Evolutionary conservation across 306 rosid genomes (phyloP).

Genomic region (Acacia crassicarpa): DNA sequence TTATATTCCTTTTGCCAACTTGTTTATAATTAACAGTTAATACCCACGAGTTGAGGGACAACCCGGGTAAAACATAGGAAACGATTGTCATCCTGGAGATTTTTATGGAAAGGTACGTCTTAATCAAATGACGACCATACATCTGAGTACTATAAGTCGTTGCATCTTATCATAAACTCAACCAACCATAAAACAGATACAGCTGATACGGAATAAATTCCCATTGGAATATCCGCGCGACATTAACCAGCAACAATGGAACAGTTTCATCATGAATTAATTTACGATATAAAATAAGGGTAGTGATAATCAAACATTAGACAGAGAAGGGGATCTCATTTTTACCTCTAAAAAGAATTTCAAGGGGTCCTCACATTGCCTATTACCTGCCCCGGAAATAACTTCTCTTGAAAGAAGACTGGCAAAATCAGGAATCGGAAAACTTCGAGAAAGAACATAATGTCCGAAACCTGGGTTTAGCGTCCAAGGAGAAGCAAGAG

Average conservation of each 20-base stretch:
- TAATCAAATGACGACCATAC: background rate
- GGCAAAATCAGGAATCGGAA: background rate
- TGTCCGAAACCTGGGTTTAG: background rate
- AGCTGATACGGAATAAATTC: background rate
- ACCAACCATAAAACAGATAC: background rate
- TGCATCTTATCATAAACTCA: background rate
- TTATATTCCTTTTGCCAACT: background rate
- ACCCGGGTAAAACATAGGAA: background rate
- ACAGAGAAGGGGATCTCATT: background rate
- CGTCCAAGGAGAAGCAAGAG: background rate
- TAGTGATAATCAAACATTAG: background rate
- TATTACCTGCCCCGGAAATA: background rate
- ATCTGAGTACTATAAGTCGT: background rate
- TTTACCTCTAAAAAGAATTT: slow-evolving; percentile 3
- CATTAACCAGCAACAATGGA: slow-evolving; percentile 1
- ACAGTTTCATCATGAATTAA: background rate
- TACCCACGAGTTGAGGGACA: background rate
- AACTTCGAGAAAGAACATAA: background rate
- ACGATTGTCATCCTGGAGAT: background rate
- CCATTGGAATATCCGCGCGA: background rate
- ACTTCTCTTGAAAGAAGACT: background rate
- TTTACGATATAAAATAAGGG: background rate
- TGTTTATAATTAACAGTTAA: background rate
- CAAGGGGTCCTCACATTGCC: background rate
- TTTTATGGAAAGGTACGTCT: background rate